Evolutionary conservation across 176 grass and related monocot species (phyloP), one percentile per base, ranked within the genome.

Genomic region (Juncus effusus): DNA sequence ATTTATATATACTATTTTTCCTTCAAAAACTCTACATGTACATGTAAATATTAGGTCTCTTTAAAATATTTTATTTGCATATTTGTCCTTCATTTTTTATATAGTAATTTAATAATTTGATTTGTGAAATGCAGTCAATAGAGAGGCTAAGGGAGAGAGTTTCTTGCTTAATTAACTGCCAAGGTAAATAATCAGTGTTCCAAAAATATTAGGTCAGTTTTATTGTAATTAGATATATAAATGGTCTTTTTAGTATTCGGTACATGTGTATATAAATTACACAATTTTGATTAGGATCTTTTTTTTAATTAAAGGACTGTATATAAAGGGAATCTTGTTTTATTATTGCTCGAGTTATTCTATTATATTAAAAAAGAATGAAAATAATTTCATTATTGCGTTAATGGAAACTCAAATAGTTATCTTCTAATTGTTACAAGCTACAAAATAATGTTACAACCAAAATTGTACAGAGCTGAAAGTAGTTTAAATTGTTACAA

Each of bases 81-180:
- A 65, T 69, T 15, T 14, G 10, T 49, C 8, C 12, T 76, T 57
- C 40, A 59, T 81, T 13, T 77, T 73, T 42, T 2, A 47, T 47
- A 47, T 47, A 6, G 44, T 47, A 6, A 47, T 47, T 6, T 47
- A 9, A 47, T 47, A 47, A 47, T 47, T 47, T 47, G 9, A 6
- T 47, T 47, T 47, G 4, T 6, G 16, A 62, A 44, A 67, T 66
- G 72, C 79, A 96, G 92, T 80, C 75, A 53, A 81, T 88, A 69
- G 70, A 91, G 75, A 81, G 76, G 70, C 74, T 91, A 42, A 91
- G 76, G 63, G 77, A 88, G 65, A 80, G 71, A 16, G 67, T 88
- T 57, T 77, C 76, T 57, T 56, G 67, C 56, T 85, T 88, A 65
- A 61, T 96, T 79, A 78, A 85, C 40, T 79, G 84, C 51, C 28